These are phyloP conservation scores for Plectosphaerella plurivora DNA, from an alignment of 2,329 filamentous ascomycete genomes.

Conservation along the genomic window DNA sequence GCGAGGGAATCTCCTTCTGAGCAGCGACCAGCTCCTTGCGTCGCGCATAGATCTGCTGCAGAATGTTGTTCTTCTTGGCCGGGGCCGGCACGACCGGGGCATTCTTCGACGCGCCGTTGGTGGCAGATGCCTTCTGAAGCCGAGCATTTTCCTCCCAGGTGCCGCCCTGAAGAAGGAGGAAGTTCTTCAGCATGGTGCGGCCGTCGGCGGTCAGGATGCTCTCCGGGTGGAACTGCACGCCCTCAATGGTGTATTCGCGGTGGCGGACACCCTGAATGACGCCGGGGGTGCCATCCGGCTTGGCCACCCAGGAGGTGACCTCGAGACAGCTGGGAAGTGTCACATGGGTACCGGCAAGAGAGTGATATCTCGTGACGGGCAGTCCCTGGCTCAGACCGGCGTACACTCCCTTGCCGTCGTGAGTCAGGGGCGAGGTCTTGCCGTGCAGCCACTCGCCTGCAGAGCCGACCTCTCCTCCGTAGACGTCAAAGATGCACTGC, in stretches of 20 bases:
- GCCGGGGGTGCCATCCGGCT: slow-evolving; percentile 70
- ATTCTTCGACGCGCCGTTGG: slow-evolving; percentile 19
- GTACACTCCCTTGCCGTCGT: slow-evolving; percentile 92
- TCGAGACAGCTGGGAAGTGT: slow-evolving; percentile 84
- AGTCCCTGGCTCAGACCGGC: slow-evolving; percentile 73
- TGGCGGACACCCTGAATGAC: slow-evolving; percentile 97
- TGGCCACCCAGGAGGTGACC: slow-evolving; percentile 83
- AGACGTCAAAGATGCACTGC: slow-evolving; percentile 95
- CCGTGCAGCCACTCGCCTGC: slow-evolving; percentile 96
- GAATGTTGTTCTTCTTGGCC: slow-evolving; percentile 72
- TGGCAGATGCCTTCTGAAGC: slow-evolving; percentile 38
- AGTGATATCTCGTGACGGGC: slow-evolving; percentile 93
- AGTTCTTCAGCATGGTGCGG: slow-evolving; percentile 86
- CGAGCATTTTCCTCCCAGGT: slow-evolving; percentile 82
- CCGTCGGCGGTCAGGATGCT: slow-evolving; percentile 92
- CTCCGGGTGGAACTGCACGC: slow-evolving; percentile 96
- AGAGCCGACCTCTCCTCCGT: slow-evolving; percentile 84
- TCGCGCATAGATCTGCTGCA: slow-evolving; percentile 85
- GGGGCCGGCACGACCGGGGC: slow-evolving; percentile 17
- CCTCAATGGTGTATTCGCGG: slow-evolving; percentile 86
- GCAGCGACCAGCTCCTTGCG: slow-evolving; percentile 70
- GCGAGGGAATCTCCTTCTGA: slow-evolving; percentile 83
- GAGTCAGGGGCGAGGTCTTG: slow-evolving; percentile 86
- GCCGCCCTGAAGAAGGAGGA: slow-evolving; percentile 79
- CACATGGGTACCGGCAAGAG: slow-evolving; percentile 83